Evolutionary conservation across 2,329 filamentous ascomycete species (phyloP).

Genomic region (Talaromyces sp.): DNA sequence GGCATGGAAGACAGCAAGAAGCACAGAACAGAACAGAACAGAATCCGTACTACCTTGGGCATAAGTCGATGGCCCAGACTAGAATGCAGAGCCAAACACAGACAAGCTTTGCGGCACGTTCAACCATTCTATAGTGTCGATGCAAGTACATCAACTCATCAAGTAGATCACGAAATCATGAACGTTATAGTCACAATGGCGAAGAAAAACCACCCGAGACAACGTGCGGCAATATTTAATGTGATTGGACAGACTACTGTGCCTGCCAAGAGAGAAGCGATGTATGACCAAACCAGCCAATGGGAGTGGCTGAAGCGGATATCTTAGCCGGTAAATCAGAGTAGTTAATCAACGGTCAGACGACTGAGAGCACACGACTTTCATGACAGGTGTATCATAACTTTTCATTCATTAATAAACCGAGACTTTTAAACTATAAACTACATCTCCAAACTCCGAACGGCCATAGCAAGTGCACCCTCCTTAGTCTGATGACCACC

Average conservation of each 20-base stretch:
- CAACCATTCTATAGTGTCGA: not conserved
- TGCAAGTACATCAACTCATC: not conserved
- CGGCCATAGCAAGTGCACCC: conserved; percentile 78
- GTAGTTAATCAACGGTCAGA: not conserved
- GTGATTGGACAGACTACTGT: not conserved
- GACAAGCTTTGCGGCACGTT: not conserved
- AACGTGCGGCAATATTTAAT: not conserved
- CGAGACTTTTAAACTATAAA: too few species aligned
- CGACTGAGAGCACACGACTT: not conserved
- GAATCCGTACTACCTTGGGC: not conserved
- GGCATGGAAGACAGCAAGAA: too few species aligned
- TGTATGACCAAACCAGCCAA: too few species aligned
- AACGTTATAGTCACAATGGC: too few species aligned
- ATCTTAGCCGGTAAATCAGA: not conserved
- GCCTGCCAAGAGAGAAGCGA: not conserved
- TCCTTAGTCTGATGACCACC: conserved; percentile 91
- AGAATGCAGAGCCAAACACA: not conserved
- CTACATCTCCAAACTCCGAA: conserved; percentile 31
- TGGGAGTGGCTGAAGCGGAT: not conserved
- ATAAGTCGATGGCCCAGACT: not conserved
- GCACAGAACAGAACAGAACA: too few species aligned
- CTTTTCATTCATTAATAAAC: too few species aligned
- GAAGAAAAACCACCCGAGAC: not conserved
- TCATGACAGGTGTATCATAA: not conserved
- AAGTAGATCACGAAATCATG: not conserved